Conservation (phyloP, 305 asterid species). For the Fraxinus ornus region DNA sequence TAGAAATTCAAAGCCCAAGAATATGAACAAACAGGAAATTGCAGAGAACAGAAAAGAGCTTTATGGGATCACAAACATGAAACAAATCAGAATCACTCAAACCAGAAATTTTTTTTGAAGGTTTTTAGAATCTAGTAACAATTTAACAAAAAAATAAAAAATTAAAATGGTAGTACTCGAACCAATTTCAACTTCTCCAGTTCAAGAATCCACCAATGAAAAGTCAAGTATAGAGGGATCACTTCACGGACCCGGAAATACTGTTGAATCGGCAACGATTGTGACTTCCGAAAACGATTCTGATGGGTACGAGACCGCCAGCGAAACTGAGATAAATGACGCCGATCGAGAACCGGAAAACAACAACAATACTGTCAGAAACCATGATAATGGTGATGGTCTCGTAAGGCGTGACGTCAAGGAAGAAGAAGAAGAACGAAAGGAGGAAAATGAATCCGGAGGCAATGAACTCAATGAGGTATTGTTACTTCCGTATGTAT, state of each 20-base stretch:
- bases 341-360: constrained; percentile 29
- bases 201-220: constrained; percentile 28
- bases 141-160: background rate
- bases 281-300: constrained; percentile 47
- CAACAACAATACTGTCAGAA: constrained; percentile 18
- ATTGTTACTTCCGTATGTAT: background rate
- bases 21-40: background rate
- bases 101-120: background rate
- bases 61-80: background rate
- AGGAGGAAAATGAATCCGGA: constrained; percentile 23
- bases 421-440: constrained; percentile 28
- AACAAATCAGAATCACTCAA: constrained; percentile 18
- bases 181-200: constrained; percentile 19
- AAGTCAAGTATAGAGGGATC: constrained; percentile 23
- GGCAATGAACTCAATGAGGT: constrained; percentile 43
- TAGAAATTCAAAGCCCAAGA: background rate
- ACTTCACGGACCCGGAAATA: constrained; percentile 17
- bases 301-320: constrained; percentile 91
- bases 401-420: constrained; percentile 26
- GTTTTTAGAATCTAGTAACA: background rate
- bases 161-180: constrained; percentile 67
- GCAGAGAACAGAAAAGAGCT: background rate
- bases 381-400: constrained; percentile 22
- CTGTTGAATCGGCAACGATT: constrained; percentile 22
- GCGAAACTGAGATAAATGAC: constrained; percentile 70